Evolutionary conservation across 495 filamentous ascomycete species (phyloP).

Genomic region (Chaetomium cochliodes): DNA sequence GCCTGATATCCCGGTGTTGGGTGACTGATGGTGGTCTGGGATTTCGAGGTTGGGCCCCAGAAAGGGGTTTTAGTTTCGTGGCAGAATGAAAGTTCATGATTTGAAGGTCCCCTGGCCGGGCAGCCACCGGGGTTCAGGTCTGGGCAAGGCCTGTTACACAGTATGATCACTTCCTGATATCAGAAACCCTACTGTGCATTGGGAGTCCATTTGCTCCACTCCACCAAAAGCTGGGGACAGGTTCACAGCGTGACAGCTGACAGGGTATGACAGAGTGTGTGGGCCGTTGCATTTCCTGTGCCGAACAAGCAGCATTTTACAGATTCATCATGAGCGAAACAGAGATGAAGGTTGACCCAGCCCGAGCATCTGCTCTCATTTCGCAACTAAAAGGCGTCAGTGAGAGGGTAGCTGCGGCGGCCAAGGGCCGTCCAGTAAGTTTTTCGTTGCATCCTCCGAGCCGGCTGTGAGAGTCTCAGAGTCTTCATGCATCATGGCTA

Average conservation of each 20-base stretch:
- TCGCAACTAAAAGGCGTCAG: conserved; percentile 49
- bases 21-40: background rate
- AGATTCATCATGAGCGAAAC: conserved; percentile 35
- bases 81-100: no score
- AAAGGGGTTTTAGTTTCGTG: no score
- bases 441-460: background rate
- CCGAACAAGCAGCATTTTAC: background rate
- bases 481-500: background rate
- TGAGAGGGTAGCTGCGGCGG: conserved; percentile 46
- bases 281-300: background rate
- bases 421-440: conserved; percentile 49
- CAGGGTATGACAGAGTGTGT: background rate
- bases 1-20: background rate
- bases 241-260: background rate
- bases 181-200: no score
- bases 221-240: no score
- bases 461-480: background rate
- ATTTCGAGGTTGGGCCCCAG: background rate
- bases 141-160: no score
- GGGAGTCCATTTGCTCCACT: no score
- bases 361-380: conserved; percentile 49
- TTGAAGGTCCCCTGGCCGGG: no score
- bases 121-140: no score
- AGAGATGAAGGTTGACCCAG: conserved; percentile 54
- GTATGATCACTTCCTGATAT: no score